Percentiles rank a stretch among this genome's conserved stretches.
Evolutionary conservation across 108 stramenopile genomes (phyloP).

Genomic region (Bacterosira constricta): DNA sequence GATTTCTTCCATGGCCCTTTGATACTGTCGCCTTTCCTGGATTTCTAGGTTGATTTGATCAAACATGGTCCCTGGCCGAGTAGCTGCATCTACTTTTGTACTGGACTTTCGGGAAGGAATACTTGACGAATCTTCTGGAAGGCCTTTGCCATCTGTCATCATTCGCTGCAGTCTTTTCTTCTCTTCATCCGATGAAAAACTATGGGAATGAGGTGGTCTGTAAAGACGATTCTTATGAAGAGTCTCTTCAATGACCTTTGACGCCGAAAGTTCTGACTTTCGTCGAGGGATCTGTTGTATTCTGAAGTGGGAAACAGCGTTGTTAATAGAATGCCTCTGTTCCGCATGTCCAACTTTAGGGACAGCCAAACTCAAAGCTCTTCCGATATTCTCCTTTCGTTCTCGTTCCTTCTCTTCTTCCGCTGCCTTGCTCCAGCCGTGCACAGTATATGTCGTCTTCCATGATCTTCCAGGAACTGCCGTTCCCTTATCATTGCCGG

Average conservation of each 20-base stretch:
- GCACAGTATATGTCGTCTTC: slow-evolving; percentile 35
- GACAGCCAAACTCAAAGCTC: slow-evolving; percentile 25
- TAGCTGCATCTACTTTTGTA: not conserved
- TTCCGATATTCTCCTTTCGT: slow-evolving; percentile 18
- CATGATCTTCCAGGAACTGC: slow-evolving; percentile 18
- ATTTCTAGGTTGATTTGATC: slow-evolving; percentile 45
- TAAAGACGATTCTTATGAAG: slow-evolving; percentile 20
- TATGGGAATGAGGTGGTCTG: slow-evolving; percentile 23
- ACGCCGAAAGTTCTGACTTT: slow-evolving; percentile 20
- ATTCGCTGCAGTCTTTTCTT: slow-evolving; percentile 26
- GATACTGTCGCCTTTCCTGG: slow-evolving; percentile 35
- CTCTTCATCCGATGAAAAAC: slow-evolving; percentile 30
- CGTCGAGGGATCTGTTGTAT: slow-evolving; percentile 35
- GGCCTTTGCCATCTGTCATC: slow-evolving; percentile 15
- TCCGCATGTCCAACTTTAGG: slow-evolving; percentile 32
- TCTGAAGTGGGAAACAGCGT: not conserved
- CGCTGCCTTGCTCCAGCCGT: slow-evolving; percentile 12
- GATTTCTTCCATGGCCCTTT: slow-evolving; percentile 36
- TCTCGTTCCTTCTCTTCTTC: slow-evolving; percentile 27
- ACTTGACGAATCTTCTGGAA: slow-evolving; percentile 23
- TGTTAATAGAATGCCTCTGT: not conserved
- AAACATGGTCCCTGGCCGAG: slow-evolving; percentile 9
- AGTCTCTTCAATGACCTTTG: not conserved
- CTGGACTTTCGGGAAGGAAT: not conserved
- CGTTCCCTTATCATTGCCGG: not conserved